Base-by-base conservation (phyloP, 495 filamentous ascomycete species). In the Hapsidospora chrysogenum region DNA sequence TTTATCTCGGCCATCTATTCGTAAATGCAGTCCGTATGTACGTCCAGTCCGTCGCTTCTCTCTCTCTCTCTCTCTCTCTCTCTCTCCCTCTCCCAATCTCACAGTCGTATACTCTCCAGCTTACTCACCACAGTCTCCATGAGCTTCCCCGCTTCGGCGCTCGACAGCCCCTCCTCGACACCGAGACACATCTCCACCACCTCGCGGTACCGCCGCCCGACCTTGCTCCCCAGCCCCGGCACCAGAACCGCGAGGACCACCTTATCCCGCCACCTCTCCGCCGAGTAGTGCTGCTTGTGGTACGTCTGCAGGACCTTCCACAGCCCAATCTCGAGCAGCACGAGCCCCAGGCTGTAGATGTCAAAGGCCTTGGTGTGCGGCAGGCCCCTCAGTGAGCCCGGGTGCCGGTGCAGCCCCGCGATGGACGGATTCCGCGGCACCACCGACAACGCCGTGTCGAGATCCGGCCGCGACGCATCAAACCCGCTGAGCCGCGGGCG, bases 391-490 rank as follows among this genome's bases (percentile, higher is more conserved):
- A 56, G 33, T 3, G 36, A 25, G 26, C 41, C 35, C 0, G 53
- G 53, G 29, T 57, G 53, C n/a, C 53, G 45, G 30, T 57, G 52
- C 15, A 56, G 31, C 22, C 56, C 46, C 8, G 16, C 31, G 28
- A 40, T 40, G 31, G 39, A 32, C 16, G 27, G 36, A 22, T 49
- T 52, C 1, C 25, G 14, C 9, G 48, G 43, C 3, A 37, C 54
- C 10, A 50, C 45, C 4, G 51, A 54, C 49, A 56, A 50, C 28
- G 54, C 53, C 0, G 43, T 33, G 23, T 54, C 42, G 13, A 43
- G 27, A 22, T 58, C 53, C 4, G 53, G 53, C 11, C 53, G 44
- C 14, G 54, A 56, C 9, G 42, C 43, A 36, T 55, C 54, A 39
- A 58, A 57, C 26, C 54, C 54, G 19, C 42, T 26, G 19, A 57